Evolutionary conservation across 495 filamentous ascomycete genomes (phyloP), one percentile per base, ranked within the genome.

Genomic region (Aspergillus conjunctus): DNA sequence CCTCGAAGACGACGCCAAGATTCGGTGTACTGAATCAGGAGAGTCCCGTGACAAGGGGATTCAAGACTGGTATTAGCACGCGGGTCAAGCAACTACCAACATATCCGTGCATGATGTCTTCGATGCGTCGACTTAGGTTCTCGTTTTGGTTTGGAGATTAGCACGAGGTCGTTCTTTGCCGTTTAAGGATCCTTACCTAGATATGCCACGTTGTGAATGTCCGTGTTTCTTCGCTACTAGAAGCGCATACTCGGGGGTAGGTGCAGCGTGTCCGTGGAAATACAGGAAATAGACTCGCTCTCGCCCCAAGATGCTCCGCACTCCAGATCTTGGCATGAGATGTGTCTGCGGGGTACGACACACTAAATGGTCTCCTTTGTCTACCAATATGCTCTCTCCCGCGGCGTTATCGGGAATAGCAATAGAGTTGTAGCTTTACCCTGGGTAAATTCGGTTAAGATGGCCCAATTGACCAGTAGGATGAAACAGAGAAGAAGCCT

Each of bases 261-360:
- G 12, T 41, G 37, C 1, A 41, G 37, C 12, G 17, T 43, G 39
- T 43, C 9, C 15, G 37, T 41, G 30, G 55, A 58, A 32, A 50
- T n/a, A 26, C 44, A 39, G 3, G 7, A 31, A 41, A 26, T 43
- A 21, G 20, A 51, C 5, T 7, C 21, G 12, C 8, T 11, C 17
- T 30, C 21, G 32, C 37, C 12, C n/a, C 7, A 7, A 37, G 17
- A 34, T 14, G 32, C 18, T 39, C 57, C 49, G 39, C 50, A 10
- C 31, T 33, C 45, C 43, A 46, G 21, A 26, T 22, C 61, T 63
- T 63, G 61, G 61, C 61, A 58, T 30, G 30, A 48, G 43, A 46
- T 49, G n/a, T 34, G 22, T 50, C n/a, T 51, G 61, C 61, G 61
- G 56, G 61, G 61, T 55, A 50, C n/a, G 21, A 10, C 17, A 39